Evolutionary conservation across 1,284 basidiomycete species (phyloP), one percentile per base, ranked within the genome.

Genomic region (Macrocybe sp.): DNA sequence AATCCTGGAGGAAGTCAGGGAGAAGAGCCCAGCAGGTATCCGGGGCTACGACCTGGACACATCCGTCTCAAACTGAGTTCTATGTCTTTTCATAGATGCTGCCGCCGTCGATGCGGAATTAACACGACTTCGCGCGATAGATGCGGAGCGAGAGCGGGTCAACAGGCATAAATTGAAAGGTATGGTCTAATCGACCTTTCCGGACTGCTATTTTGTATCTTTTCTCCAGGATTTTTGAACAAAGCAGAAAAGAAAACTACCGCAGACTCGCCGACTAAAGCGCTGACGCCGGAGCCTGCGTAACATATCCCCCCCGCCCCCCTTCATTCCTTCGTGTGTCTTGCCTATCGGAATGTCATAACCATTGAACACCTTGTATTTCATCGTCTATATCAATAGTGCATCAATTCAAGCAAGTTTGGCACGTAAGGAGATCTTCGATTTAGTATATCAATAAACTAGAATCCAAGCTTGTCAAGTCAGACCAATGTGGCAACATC

Each of bases 121-220:
- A 33, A 63, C 69, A 4, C 69, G 81, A 41, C 70, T 87, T 37
- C 74, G 75, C 10, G 73, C 62, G 1, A 74, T 73, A 37, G 86
- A 90, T 48, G 76, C 81, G 54, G 79, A 81, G 54, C 75, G 79
- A 41, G 82, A 87, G 55, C 79, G 71, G 55, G 75, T 64, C 5
- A 73, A 81, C 50, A 83, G 82, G 52, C 73, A 83, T 64, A 90
- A 85, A 62, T 68, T 91, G 60, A 85, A 83, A 71, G 90, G 88
- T 85, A 51, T 29, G 55, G 41, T 22, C 14, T 6, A 37, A 6
- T 6, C 35, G 2, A 39, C 29, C 6, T 28, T n/a, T 30, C 8
- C 38, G n/a, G 37, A 9, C 46, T 5, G 10, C 6, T 41, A 6
- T 12, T 16, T 22, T 32, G 5, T 28, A 33, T 41, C n/a, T 35